Evolutionary conservation across 176 grass and related monocot genomes (phyloP).

Genomic region (Oropetium thomaeum): DNA sequence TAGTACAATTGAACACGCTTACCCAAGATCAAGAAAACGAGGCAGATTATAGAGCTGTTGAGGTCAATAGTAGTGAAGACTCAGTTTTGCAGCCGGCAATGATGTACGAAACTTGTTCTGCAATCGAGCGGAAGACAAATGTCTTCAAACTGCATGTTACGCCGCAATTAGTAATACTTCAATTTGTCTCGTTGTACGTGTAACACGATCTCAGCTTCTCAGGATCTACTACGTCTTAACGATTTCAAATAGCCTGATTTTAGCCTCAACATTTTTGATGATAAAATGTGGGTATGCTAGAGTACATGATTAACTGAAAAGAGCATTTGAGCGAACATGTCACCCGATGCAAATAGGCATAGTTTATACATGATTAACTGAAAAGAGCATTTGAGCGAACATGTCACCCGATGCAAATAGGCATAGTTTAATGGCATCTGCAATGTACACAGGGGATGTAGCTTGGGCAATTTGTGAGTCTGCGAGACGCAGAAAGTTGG

Average conservation of each 20-base stretch:
- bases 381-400: not conserved
- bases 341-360: not conserved
- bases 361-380: not conserved
- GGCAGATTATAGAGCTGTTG: not conserved
- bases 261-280: not conserved
- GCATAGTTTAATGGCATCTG: not conserved
- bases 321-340: not conserved
- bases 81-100: constrained; percentile 5
- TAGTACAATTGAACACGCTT: not conserved
- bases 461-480: not conserved
- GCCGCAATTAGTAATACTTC: too few species aligned
- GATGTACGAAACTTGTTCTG: constrained; percentile 15
- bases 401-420: not conserved
- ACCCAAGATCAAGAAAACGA: not conserved
- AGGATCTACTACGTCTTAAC: too few species aligned
- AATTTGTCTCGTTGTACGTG: not conserved
- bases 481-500: not conserved
- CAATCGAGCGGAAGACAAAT: constrained; percentile 6
- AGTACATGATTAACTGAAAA: not conserved
- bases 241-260: not conserved
- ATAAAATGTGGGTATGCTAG: not conserved
- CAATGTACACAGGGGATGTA: too few species aligned
- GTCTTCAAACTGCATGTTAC: constrained; percentile 21
- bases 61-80: not conserved
- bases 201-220: too few species aligned